phyloP scores from a whole-genome alignment of 768 basidiomycete genomes.

The Galerina marginata region DNA sequence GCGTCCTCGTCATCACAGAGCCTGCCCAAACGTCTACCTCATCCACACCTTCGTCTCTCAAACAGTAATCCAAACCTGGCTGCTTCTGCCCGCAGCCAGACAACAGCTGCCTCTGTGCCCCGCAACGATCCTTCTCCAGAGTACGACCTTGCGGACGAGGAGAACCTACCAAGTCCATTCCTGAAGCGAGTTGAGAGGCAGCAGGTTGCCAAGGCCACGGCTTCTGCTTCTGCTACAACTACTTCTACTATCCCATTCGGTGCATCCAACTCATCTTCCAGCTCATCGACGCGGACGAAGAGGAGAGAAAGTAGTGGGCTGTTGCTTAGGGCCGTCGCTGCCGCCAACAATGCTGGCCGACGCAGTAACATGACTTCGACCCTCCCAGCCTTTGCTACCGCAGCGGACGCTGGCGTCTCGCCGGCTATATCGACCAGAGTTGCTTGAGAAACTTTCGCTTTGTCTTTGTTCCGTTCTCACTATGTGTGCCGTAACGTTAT shows the following conservation, averaged over 20 bases:
- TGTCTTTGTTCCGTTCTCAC: too few species aligned
- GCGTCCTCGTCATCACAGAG: constrained; percentile 34
- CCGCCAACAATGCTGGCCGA: constrained; percentile 52
- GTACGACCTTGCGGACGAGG: constrained; percentile 79
- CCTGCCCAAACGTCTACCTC: constrained; percentile 46
- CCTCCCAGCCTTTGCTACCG: too few species aligned
- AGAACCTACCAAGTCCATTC: constrained; percentile 87
- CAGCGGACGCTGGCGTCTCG: neutral
- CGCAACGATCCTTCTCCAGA: constrained; percentile 42
- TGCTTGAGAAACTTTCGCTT: too few species aligned
- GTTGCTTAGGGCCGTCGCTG: constrained; percentile 64
- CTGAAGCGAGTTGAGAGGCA: constrained; percentile 61
- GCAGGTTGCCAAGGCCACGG: constrained; percentile 3
- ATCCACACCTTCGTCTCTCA: constrained; percentile 43
- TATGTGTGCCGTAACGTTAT: too few species aligned
- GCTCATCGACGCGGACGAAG: constrained; percentile 20
- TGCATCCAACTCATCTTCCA: constrained; percentile 1
- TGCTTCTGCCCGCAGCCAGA: constrained; percentile 8
- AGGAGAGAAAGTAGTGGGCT: constrained; percentile 59
- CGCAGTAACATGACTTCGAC: constrained; percentile 23
- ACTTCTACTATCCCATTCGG: neutral
- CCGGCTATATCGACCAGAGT: too few species aligned
- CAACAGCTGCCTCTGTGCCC: constrained; percentile 23
- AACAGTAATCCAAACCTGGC: constrained; percentile 23
- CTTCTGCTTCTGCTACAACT: constrained; percentile 4